Percentiles rank a stretch among this genome's conserved stretches.
Evolutionary conservation across 2,329 filamentous ascomycete species (phyloP).

Genomic region (Colletotrichum kahawae): DNA sequence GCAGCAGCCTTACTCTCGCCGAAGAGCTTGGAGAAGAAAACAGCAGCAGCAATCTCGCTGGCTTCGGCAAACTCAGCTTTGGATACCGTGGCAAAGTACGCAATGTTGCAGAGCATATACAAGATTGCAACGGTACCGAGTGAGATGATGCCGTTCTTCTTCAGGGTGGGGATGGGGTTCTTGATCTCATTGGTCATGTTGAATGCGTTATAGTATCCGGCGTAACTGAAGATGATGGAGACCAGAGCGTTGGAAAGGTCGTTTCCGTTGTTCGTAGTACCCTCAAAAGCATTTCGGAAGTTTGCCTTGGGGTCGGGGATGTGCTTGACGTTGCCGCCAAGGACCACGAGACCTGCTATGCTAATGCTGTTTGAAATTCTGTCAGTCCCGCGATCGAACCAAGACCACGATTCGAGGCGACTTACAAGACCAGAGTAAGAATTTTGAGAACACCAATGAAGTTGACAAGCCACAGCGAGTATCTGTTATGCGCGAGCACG

Average conservation of each 20-base stretch:
- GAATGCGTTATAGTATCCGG: conserved; percentile 64
- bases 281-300: conserved; percentile 40
- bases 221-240: conserved; percentile 64
- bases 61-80: conserved; percentile 59
- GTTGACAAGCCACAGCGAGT: conserved; percentile 61
- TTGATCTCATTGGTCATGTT: conserved; percentile 67
- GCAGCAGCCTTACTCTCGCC: conserved; percentile 49
- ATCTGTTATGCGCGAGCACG: conserved; percentile 59
- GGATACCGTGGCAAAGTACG: conserved; percentile 61
- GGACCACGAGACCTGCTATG: conserved; percentile 66
- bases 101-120: conserved; percentile 65
- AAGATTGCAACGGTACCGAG: conserved; percentile 56
- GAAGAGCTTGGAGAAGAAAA: conserved; percentile 66
- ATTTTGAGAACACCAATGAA: conserved; percentile 64
- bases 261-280: conserved; percentile 39
- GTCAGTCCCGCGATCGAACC: background rate
- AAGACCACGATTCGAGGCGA: background rate
- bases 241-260: conserved; percentile 53
- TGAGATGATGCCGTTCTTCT: conserved; percentile 53
- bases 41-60: conserved; percentile 57
- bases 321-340: conserved; percentile 42
- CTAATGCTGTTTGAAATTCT: conserved; percentile 40
- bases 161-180: conserved; percentile 62
- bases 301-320: conserved; percentile 38
- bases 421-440: conserved; percentile 61